Percentiles rank a stretch among this genome's conserved stretches.
Conservation (phyloP, 768 basidiomycete species). For the Cystobasidium ongulense region DNA sequence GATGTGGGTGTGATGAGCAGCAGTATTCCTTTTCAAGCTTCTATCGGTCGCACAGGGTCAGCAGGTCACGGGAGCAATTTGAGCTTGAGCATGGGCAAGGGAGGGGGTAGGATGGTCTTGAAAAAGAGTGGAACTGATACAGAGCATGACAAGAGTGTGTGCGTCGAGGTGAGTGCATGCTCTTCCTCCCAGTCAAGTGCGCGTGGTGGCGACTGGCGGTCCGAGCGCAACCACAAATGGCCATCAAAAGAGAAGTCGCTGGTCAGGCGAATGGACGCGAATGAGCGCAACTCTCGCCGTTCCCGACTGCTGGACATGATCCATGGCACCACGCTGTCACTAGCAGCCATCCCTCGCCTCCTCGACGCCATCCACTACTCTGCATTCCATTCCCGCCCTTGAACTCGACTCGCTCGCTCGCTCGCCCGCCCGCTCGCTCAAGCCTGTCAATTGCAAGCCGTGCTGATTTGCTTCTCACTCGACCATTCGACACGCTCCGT, state of each 20-base stretch:
- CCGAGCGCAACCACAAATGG: neutral
- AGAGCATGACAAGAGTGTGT: neutral
- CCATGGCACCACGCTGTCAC: too few relatives aligned
- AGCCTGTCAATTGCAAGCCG: too few relatives aligned
- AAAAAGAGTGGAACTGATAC: neutral
- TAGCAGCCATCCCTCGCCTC: neutral
- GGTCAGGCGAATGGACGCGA: neutral
- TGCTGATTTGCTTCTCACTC: too few relatives aligned
- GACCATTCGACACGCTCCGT: neutral
- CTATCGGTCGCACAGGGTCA: neutral
- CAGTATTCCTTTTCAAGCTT: neutral
- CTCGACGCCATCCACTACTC: too few relatives aligned
- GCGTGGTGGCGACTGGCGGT: neutral
- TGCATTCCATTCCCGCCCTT: neutral
- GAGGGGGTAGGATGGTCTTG: neutral
- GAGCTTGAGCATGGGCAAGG: neutral
- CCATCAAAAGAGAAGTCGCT: neutral
- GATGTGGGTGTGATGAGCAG: neutral
- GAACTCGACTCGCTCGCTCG: too few relatives aligned
- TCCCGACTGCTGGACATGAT: too few relatives aligned
- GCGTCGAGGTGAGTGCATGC: neutral
- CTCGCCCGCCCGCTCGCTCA: too few relatives aligned
- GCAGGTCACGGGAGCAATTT: neutral
- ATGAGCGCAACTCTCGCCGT: too few relatives aligned
- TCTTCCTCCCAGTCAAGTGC: neutral